Conservation (phyloP, 352 stramenopile genomes). For the Plasmopara halstedii region DNA sequence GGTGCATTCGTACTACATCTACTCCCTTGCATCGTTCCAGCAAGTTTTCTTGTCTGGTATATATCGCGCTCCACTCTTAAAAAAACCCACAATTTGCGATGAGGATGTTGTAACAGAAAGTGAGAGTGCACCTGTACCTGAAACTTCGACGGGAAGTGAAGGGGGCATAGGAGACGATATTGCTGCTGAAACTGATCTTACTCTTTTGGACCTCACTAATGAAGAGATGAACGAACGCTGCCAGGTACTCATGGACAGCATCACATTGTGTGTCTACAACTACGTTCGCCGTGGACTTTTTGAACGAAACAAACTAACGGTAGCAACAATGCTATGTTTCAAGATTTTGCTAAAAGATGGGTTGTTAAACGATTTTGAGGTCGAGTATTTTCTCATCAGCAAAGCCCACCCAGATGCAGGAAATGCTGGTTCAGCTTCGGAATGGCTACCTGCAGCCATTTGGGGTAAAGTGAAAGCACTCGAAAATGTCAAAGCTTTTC, state of each 20-base stretch:
- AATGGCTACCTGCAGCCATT: conserved; percentile 87
- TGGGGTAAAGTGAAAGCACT: conserved; percentile 93
- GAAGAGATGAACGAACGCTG: conserved; percentile 85
- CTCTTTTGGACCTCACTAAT: conserved; percentile 68
- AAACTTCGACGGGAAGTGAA: conserved; percentile 14
- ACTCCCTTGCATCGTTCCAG: conserved; percentile 94
- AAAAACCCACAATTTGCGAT: conserved; percentile 13
- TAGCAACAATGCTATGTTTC: conserved; percentile 91
- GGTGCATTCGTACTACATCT: conserved; percentile 97
- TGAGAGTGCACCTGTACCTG: conserved; percentile 16
- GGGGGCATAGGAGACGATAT: conserved; percentile 19
- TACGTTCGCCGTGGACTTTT: conserved; percentile 93
- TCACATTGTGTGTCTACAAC: conserved; percentile 94
- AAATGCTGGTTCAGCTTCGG: conserved; percentile 88
- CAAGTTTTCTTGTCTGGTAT: conserved; percentile 94
- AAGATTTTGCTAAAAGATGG: conserved; percentile 91
- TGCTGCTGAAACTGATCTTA: conserved; percentile 11
- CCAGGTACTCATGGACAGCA: conserved; percentile 84
- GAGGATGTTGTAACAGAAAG: conserved; percentile 29
- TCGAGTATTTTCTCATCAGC: conserved; percentile 89
- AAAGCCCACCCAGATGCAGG: conserved; percentile 82
- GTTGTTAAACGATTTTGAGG: conserved; percentile 73
- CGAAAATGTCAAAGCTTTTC: conserved; percentile 84
- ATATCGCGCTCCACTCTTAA: conserved; percentile 76
- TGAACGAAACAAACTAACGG: conserved; percentile 93